Evolutionary conservation across 1,284 basidiomycete genomes (phyloP).

Genomic region (Leccinum fuscescens): DNA sequence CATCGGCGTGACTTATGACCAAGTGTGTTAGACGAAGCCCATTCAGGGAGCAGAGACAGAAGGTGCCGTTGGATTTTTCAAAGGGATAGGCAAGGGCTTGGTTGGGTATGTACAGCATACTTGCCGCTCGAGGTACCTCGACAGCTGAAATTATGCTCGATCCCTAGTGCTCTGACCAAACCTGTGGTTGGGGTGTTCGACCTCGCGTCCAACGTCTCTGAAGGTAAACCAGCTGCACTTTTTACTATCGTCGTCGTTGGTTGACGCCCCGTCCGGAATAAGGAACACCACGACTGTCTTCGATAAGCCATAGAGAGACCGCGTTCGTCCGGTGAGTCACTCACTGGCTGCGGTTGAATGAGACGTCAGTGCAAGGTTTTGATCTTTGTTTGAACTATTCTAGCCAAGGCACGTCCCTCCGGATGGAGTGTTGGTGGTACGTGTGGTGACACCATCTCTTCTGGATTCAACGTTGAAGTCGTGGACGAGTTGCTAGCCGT

Average conservation of each 20-base stretch:
- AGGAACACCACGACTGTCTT: conserved; percentile 99
- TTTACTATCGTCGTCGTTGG: not conserved
- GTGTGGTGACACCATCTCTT: conserved; percentile 27
- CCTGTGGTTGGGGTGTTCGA: conserved; percentile 97
- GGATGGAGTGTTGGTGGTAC: conserved; percentile 82
- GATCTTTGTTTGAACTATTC: not conserved
- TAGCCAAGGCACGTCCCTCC: conserved; percentile 84
- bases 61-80: conserved; percentile 96
- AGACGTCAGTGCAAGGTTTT: not conserved
- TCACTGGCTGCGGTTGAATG: conserved; percentile 1
- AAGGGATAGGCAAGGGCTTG: conserved; percentile 94
- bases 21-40: conserved; percentile 72
- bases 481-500: conserved; percentile 54
- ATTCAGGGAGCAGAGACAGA: conserved; percentile 95
- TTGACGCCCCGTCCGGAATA: conserved; percentile 51
- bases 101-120: conserved; percentile 68
- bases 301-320: conserved; percentile 88
- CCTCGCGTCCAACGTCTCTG: conserved; percentile 92
- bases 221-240: conserved; percentile 51
- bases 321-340: conserved; percentile 70
- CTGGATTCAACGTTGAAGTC: conserved; percentile 4
- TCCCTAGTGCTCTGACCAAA: conserved; percentile 83
- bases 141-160: conserved; percentile 14
- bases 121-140: conserved; percentile 1
- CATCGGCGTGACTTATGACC: conserved; percentile 1